Conservation (phyloP, 2,329 filamentous ascomycete species). For the Fusarium euwallaceae region DNA sequence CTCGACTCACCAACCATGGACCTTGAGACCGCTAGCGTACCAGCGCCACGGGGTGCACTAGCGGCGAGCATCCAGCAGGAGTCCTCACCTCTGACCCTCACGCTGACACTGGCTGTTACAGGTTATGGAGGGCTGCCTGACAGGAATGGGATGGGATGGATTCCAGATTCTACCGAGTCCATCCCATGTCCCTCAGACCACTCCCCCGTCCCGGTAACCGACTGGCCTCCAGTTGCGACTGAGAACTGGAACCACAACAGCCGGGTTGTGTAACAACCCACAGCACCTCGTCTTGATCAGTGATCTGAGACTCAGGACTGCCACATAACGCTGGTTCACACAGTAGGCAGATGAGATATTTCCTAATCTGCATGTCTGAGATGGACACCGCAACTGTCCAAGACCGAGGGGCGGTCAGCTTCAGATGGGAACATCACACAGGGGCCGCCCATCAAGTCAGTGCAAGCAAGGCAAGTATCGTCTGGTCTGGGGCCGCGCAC, state of each 20-base stretch:
- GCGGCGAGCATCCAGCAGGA: slow-evolving; percentile 27
- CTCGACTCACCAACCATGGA: slow-evolving; percentile 29
- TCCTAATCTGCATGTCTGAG: slow-evolving; percentile 37
- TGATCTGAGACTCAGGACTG: slow-evolving; percentile 34
- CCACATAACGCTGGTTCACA: slow-evolving; percentile 18
- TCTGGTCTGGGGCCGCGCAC: slow-evolving; percentile 7
- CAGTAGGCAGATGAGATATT: slow-evolving; percentile 21
- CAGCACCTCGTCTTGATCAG: slow-evolving; percentile 38
- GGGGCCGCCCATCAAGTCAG: not conserved
- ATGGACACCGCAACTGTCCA: slow-evolving; percentile 27
- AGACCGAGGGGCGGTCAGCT: slow-evolving; percentile 38
- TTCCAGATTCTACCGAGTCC: slow-evolving; percentile 31
- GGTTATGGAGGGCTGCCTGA: slow-evolving; percentile 25
- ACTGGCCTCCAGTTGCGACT: slow-evolving; percentile 17
- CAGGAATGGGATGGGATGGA: slow-evolving; percentile 37
- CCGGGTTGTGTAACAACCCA: slow-evolving; percentile 33
- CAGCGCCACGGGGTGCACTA: slow-evolving; percentile 42
- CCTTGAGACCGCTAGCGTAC: slow-evolving; percentile 42
- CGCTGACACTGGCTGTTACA: slow-evolving; percentile 37
- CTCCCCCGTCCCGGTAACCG: slow-evolving; percentile 20
- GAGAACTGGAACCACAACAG: slow-evolving; percentile 38
- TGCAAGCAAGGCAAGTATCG: slow-evolving; percentile 5
- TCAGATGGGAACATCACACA: slow-evolving; percentile 25
- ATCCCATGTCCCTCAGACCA: slow-evolving; percentile 10
- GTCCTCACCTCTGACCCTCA: slow-evolving; percentile 12